These are phyloP conservation scores for Rhizopogon parksii DNA, from an alignment of 1,284 basidiomycete genomes.

Conservation along the genomic window DNA sequence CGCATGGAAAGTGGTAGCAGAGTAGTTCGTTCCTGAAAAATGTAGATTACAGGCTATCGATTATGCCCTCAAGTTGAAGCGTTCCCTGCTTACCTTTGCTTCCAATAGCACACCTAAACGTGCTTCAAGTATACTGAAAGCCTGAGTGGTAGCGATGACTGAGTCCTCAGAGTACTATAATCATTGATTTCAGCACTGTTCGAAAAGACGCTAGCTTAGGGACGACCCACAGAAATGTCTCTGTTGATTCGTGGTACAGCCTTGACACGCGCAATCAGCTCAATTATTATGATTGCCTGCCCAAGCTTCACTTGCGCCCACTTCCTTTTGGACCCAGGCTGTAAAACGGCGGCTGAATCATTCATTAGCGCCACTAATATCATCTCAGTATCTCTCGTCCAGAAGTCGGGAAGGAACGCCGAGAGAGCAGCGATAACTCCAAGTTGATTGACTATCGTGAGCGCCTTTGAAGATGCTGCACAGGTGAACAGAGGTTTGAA, in stretches of 20 bases:
- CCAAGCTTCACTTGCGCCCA: slow-evolving; percentile 54
- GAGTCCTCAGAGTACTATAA: slow-evolving; percentile 27
- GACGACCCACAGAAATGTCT: slow-evolving; percentile 28
- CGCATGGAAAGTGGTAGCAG: slow-evolving; percentile 49
- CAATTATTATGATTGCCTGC: slow-evolving; percentile 57
- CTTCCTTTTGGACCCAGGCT: slow-evolving; percentile 22
- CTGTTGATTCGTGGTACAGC: slow-evolving; percentile 37
- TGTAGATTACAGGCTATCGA: background rate
- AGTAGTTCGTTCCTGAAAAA: slow-evolving; percentile 42
- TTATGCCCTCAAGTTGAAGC: background rate
- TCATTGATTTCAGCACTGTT: background rate
- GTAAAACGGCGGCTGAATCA: slow-evolving; percentile 31
- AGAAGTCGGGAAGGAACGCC: slow-evolving; percentile 54
- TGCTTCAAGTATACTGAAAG: slow-evolving; percentile 51
- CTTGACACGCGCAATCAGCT: slow-evolving; percentile 53
- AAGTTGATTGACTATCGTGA: slow-evolving; percentile 52
- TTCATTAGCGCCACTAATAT: slow-evolving; percentile 63
- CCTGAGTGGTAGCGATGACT: slow-evolving; percentile 39
- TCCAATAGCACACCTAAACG: slow-evolving; percentile 54
- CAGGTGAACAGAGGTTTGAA: slow-evolving; percentile 66
- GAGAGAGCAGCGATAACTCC: slow-evolving; percentile 46
- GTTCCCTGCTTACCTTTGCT: slow-evolving; percentile 42
- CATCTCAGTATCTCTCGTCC: slow-evolving; percentile 74
- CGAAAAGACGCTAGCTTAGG: background rate
- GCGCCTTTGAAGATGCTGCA: slow-evolving; percentile 33